These are phyloP conservation scores for Lactarius indigo DNA, from an alignment of 768 basidiomycete species.

Conservation along the genomic window DNA sequence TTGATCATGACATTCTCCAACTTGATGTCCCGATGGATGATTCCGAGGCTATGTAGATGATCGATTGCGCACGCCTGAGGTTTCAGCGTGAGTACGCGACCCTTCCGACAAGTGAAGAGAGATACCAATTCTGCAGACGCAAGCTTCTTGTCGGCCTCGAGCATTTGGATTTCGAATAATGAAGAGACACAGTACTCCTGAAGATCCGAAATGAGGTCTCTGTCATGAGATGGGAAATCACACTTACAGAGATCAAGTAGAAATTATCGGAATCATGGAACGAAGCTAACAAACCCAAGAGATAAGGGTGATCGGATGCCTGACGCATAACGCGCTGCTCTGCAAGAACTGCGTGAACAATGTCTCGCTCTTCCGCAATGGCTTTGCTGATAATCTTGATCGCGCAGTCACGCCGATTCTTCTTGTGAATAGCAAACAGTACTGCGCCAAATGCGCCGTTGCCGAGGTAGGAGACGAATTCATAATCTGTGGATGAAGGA, in stretches of 20 bases:
- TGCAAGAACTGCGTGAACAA: constrained; percentile 8
- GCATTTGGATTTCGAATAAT: constrained; percentile 14
- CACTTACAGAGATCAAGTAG: constrained; percentile 29
- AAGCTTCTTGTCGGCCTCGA: constrained; percentile 26
- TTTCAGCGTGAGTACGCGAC: not conserved
- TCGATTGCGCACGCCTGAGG: constrained; percentile 56
- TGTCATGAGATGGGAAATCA: not conserved
- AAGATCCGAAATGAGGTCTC: not conserved
- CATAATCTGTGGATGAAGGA: constrained; percentile 15
- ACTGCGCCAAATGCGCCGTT: constrained; percentile 23
- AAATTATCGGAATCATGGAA: constrained; percentile 27
- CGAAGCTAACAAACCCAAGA: constrained; percentile 29
- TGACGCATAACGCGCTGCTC: constrained; percentile 14
- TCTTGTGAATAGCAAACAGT: constrained; percentile 25
- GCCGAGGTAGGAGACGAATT: constrained; percentile 13
- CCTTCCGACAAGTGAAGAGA: not conserved
- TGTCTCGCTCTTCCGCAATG: not conserved
- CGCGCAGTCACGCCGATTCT: constrained; percentile 17
- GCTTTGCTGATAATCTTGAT: constrained; percentile 29
- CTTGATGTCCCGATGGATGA: constrained; percentile 96
- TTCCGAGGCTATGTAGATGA: constrained; percentile 85
- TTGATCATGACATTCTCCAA: constrained; percentile 92
- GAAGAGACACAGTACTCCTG: constrained; percentile 29
- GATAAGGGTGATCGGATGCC: constrained; percentile 19
- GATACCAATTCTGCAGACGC: constrained; percentile 38